Percentiles rank a stretch among this genome's conserved stretches.
These are phyloP conservation scores for Pyrus communis DNA, from an alignment of 306 rosid species.

Conservation along the genomic window DNA sequence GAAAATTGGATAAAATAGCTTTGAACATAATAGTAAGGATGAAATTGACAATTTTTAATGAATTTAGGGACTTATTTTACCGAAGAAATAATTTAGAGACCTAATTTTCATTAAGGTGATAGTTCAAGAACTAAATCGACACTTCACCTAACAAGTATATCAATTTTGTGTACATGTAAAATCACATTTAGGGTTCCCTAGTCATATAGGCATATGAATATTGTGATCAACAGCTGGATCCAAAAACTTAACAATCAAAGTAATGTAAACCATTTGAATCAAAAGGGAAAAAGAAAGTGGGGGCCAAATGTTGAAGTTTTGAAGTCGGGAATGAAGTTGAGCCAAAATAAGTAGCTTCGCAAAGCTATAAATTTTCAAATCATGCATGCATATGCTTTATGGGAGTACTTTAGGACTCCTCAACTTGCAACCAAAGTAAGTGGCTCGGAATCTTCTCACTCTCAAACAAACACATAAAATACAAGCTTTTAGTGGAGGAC, in stretches of 20 bases:
- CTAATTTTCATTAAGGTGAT: too few relatives aligned
- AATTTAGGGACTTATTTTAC: too few relatives aligned
- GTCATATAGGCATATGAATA: not conserved
- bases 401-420: not conserved
- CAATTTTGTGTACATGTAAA: not conserved
- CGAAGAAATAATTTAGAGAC: too few relatives aligned
- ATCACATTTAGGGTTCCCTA: not conserved
- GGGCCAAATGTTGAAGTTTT: not conserved
- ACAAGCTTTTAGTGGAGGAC: not conserved
- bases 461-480: not conserved
- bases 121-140: too few relatives aligned
- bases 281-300: not conserved
- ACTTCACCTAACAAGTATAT: too few relatives aligned
- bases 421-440: not conserved
- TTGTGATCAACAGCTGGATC: constrained; percentile 15
- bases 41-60: too few relatives aligned
- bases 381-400: not conserved
- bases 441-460: constrained; percentile 3
- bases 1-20: too few relatives aligned
- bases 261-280: not conserved
- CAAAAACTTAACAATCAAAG: not conserved
- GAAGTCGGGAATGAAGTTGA: not conserved
- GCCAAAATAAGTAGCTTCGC: not conserved
- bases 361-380: not conserved
- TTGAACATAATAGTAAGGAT: too few relatives aligned